Conservation (phyloP, 805 yeast species). For the Pichia deserticola region DNA sequence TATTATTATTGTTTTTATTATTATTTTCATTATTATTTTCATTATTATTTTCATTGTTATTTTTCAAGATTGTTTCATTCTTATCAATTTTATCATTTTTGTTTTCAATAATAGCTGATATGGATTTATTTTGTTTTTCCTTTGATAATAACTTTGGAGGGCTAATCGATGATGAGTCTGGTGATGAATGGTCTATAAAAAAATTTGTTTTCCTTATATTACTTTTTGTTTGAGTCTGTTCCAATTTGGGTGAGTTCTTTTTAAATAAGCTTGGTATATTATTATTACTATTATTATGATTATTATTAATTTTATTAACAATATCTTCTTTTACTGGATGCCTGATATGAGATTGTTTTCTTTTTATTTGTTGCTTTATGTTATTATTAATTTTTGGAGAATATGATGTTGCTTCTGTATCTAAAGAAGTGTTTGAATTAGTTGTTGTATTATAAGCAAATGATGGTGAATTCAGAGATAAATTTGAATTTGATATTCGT, state of each 20-base stretch:
- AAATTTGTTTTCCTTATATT: slow-evolving; percentile 5
- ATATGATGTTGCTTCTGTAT: too few relatives aligned
- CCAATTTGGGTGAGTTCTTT: not conserved
- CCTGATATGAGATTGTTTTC: not conserved
- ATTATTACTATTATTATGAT: not conserved
- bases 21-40: too few relatives aligned
- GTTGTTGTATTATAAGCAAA: not conserved
- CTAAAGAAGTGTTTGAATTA: not conserved
- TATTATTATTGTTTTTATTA: too few relatives aligned
- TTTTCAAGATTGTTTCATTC: too few relatives aligned
- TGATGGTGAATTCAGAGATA: not conserved
- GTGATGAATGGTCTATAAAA: slow-evolving; percentile 6
- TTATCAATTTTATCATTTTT: not conserved
- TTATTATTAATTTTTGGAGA: too few relatives aligned
- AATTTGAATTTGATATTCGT: not conserved
- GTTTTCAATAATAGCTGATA: not conserved
- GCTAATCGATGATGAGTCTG: slow-evolving; percentile 7
- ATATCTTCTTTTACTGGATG: too few relatives aligned
- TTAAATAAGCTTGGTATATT: not conserved
- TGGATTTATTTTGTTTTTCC: slow-evolving; percentile 5
- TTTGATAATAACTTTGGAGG: not conserved
- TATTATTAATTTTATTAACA: too few relatives aligned
- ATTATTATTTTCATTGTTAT: too few relatives aligned
- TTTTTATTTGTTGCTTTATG: not conserved
- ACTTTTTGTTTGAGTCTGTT: not conserved